Percentiles rank a stretch among this genome's conserved stretches.
phyloP scores from a whole-genome alignment of 2,329 filamentous ascomycete genomes.

The Whalleya microplaca region DNA sequence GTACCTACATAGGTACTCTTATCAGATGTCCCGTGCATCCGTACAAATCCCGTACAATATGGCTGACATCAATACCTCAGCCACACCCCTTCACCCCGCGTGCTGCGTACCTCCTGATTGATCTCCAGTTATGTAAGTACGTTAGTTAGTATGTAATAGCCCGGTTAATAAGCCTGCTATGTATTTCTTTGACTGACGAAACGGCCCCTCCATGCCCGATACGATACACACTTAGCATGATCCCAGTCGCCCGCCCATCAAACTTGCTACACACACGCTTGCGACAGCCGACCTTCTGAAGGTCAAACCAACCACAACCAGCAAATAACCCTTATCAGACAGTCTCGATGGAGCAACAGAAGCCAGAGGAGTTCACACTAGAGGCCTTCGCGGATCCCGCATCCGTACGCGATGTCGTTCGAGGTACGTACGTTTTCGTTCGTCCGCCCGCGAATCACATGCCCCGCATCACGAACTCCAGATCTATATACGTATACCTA shows the following conservation, averaged over 20 bases:
- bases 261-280: not conserved
- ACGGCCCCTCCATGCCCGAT: not conserved
- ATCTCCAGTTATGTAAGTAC: not conserved
- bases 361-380: conserved; percentile 85
- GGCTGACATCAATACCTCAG: no score
- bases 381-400: conserved; percentile 91
- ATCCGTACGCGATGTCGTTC: conserved; percentile 89
- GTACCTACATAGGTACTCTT: no score
- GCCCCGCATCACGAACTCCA: conserved; percentile 7
- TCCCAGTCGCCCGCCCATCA: not conserved
- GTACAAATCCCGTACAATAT: no score
- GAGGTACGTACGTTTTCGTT: conserved; percentile 62
- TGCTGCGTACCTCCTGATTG: not conserved
- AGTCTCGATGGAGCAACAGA: conserved; percentile 51
- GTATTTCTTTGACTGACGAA: not conserved
- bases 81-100: not conserved
- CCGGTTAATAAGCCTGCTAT: no score
- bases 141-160: no score
- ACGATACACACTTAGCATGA: not conserved
- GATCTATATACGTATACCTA: not conserved
- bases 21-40: no score
- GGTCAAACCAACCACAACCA: not conserved
- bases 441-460: conserved; percentile 12
- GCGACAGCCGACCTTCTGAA: not conserved
- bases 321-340: conserved; percentile 3